phyloP scores from a whole-genome alignment of 2,329 filamentous ascomycete genomes.

The Dryadomyces quercivorus region DNA sequence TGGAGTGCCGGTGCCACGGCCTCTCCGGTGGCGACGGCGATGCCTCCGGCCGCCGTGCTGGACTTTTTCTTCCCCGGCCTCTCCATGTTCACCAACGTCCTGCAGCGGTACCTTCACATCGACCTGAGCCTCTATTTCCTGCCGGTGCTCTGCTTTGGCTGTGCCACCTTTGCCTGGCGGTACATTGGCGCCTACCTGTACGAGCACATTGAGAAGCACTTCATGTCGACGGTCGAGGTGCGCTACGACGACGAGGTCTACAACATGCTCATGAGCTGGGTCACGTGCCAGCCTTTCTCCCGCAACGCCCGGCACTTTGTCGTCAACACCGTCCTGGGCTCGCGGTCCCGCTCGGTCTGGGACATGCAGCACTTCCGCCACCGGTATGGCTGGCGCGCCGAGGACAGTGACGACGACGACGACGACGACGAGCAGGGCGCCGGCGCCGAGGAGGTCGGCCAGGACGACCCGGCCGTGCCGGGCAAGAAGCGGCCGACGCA shows the following conservation, averaged over 20 bases:
- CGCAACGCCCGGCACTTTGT: slow-evolving; percentile 48
- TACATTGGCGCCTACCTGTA: slow-evolving; percentile 39
- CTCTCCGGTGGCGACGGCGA: neutral
- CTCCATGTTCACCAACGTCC: slow-evolving; percentile 38
- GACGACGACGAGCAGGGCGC: neutral
- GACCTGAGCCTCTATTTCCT: slow-evolving; percentile 53
- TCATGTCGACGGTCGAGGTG: slow-evolving; percentile 55
- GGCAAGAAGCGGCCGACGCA: slow-evolving; percentile 1
- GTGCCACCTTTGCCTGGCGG: slow-evolving; percentile 36
- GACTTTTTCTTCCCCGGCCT: slow-evolving; percentile 57
- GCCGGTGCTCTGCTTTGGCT: slow-evolving; percentile 36
- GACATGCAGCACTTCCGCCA: slow-evolving; percentile 28
- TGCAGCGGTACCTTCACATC: slow-evolving; percentile 45
- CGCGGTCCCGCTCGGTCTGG: slow-evolving; percentile 36
- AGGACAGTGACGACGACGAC: neutral
- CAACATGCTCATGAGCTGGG: slow-evolving; percentile 60
- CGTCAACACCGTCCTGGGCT: slow-evolving; percentile 49
- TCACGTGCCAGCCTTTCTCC: slow-evolving; percentile 49
- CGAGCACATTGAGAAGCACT: slow-evolving; percentile 35
- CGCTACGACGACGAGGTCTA: slow-evolving; percentile 61
- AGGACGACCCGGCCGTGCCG: neutral
- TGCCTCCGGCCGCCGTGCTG: slow-evolving; percentile 26
- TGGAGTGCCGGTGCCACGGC: neutral
- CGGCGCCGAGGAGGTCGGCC: neutral
- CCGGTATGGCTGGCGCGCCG: slow-evolving; percentile 23